phyloP scores from a whole-genome alignment of 2,329 filamentous ascomycete species.

The Trichoderma pleuroti region DNA sequence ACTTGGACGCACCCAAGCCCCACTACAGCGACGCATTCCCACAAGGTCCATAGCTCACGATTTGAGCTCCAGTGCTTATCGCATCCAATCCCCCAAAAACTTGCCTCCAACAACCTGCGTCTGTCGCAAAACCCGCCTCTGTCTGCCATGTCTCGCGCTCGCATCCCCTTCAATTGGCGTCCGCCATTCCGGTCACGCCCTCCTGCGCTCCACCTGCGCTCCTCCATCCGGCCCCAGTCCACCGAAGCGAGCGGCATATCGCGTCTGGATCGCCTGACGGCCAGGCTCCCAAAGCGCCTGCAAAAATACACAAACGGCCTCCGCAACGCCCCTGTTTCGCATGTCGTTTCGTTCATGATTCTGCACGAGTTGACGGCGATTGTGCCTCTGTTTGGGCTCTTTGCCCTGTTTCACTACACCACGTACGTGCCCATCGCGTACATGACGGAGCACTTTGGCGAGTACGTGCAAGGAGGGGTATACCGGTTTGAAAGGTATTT shows the following conservation, averaged over 20 bases:
- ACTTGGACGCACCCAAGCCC: background rate
- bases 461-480: constrained; percentile 58
- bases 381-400: constrained; percentile 71
- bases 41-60: background rate
- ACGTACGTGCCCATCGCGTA: constrained; percentile 64
- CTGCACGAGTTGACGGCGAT: constrained; percentile 91
- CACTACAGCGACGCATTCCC: background rate
- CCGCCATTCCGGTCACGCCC: constrained; percentile 21
- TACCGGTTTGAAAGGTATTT: constrained; percentile 75
- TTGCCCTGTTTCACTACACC: constrained; percentile 75
- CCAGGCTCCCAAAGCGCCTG: constrained; percentile 61
- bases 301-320: constrained; percentile 68
- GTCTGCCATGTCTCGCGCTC: constrained; percentile 28
- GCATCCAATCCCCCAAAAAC: background rate
- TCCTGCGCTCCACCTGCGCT: constrained; percentile 12
- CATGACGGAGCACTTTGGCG: constrained; percentile 48
- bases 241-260: constrained; percentile 27
- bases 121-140: background rate
- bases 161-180: constrained; percentile 24
- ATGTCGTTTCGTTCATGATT: constrained; percentile 80
- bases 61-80: background rate
- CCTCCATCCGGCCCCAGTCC: constrained; percentile 25
- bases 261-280: constrained; percentile 45
- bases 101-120: background rate
- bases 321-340: constrained; percentile 72